These are phyloP conservation scores for Alternaria rosae DNA, from an alignment of 2,329 filamentous ascomycete genomes.

Conservation along the genomic window DNA sequence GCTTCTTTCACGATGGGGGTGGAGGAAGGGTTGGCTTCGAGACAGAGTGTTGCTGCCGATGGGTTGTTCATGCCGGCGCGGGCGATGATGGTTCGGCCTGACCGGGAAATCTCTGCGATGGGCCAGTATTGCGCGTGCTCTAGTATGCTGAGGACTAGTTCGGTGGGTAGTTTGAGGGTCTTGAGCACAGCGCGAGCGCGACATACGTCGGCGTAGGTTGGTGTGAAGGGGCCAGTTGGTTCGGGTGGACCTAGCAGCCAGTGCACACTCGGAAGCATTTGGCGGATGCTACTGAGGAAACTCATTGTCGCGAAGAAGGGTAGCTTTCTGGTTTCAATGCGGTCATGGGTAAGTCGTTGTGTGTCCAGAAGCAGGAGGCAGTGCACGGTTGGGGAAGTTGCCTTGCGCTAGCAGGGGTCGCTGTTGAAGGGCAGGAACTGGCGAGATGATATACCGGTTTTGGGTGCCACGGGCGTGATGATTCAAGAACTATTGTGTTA, in stretches of 20 bases:
- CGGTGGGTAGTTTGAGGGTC: slow-evolving; percentile 34
- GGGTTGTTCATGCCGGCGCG: slow-evolving; percentile 2
- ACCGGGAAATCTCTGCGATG: neutral
- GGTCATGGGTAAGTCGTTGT: neutral
- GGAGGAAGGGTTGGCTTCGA: slow-evolving; percentile 22
- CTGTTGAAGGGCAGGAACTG: neutral
- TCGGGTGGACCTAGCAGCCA: neutral
- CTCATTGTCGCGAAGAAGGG: neutral
- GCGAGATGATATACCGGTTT: neutral
- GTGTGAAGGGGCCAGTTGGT: slow-evolving; percentile 3
- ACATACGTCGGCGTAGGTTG: slow-evolving; percentile 35
- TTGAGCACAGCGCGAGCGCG: slow-evolving; percentile 32
- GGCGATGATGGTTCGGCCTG: neutral
- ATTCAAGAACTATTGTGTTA: neutral
- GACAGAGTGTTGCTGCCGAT: slow-evolving; percentile 24
- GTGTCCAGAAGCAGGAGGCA: neutral
- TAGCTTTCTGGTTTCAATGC: neutral
- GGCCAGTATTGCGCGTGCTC: slow-evolving; percentile 40
- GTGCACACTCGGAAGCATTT: neutral
- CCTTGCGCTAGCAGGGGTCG: slow-evolving; percentile 1
- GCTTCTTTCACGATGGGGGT: slow-evolving; percentile 10
- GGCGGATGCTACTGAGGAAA: neutral
- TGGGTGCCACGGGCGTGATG: neutral
- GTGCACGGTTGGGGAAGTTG: neutral
- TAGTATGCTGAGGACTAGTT: slow-evolving; percentile 40